Percentiles rank a stretch among this genome's conserved stretches.
phyloP scores from a whole-genome alignment of 2,329 filamentous ascomycete species.

The Trichoderma sp. region DNA sequence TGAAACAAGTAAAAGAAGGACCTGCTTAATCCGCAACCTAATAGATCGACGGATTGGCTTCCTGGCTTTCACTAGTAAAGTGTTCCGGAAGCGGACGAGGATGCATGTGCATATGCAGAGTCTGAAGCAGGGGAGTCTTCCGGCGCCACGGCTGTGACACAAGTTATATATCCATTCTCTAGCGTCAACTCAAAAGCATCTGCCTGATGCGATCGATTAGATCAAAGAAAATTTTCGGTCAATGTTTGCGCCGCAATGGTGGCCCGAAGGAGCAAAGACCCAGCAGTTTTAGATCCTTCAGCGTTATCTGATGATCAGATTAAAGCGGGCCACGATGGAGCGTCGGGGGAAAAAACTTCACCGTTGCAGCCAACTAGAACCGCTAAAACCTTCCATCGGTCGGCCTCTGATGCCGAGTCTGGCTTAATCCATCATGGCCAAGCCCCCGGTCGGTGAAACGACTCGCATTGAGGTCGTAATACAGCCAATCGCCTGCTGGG shows the following conservation, averaged over 20 bases:
- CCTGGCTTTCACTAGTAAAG: not conserved
- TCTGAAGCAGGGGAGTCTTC: not conserved
- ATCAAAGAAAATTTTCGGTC: not conserved
- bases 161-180: constrained; percentile 13
- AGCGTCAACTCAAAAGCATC: constrained; percentile 4
- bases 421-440: not conserved
- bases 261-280: not conserved
- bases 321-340: constrained; percentile 2
- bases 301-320: constrained; percentile 17
- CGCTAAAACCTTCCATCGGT: not conserved
- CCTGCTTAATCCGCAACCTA: not conserved
- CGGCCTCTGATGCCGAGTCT: not conserved
- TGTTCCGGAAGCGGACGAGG: constrained; percentile 11
- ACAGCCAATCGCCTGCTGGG: not conserved
- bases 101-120: constrained; percentile 5
- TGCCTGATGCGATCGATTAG: constrained; percentile 18
- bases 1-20: not conserved
- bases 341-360: not conserved
- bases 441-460: not conserved
- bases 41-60: not conserved
- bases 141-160: not conserved
- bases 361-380: not conserved
- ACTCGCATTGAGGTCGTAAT: not conserved
- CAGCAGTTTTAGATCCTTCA: not conserved
- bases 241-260: not conserved